Base-by-base conservation (phyloP, 805 yeast species). In the Candida broadrunensis region DNA sequence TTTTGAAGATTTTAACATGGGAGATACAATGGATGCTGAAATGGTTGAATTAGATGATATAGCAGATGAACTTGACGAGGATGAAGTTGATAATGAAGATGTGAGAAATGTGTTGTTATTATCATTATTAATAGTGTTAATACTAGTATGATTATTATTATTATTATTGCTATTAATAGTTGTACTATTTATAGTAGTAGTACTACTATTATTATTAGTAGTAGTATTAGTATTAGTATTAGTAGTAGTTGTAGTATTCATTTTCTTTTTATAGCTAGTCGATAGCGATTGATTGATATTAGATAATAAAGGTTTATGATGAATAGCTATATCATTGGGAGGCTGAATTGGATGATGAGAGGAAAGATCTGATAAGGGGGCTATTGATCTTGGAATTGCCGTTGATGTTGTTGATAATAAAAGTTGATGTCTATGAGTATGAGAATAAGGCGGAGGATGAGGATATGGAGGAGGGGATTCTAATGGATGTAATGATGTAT, bases 1-100 rank as follows among this genome's bases (percentile, higher is more conserved):
- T 44, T 70, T 70, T 35, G 33, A 43, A 3, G 44, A 33, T 23
- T 16, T 24, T 6, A 11, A 23, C 23, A 13, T 18, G 38, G 17
- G 29, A 11, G 36, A 14, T 16, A 29, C 16, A 4, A 26, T 11
- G 11, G 29, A 27, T 7, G 30, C 13, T 27, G 38, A 30, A 18
- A 13, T 21, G 29, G 39, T 16, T 16, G 39, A 29, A 6, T 24
- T 16, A 13, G 15, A n/a, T 27, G 31, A 24, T 3, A 5, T 27
- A 18, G 29, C 11, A n/a, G 39, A 21, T 15, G 27, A 25, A 8
- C 7, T 14, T 30, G 18, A 29, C 5, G 37, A 19, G 3, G 33
- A 13, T 8, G 41, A 19, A 11, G 36, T 12, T 15, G 17, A 15
- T 4, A 34, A 31, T 8, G 40, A 14, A 5, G 39, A 27, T 18